Conservation (phyloP, 495 filamentous ascomycete genomes). For the Penicillium odoratum region DNA sequence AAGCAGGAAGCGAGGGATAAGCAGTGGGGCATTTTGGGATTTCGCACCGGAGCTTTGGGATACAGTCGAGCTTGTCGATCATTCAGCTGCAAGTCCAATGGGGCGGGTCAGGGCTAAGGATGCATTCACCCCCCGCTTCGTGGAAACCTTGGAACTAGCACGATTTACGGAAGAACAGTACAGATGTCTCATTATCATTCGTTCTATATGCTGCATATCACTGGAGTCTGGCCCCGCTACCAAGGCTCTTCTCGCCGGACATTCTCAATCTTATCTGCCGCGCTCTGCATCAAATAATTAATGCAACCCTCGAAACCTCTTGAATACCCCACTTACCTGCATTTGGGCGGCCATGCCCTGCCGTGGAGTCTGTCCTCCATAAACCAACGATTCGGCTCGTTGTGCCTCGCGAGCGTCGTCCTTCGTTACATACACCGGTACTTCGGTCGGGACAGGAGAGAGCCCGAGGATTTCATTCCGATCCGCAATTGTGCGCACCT, state of each 20-base stretch:
- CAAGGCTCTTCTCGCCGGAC: constrained; percentile 16
- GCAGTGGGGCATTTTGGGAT: neutral
- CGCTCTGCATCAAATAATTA: constrained; percentile 27
- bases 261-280: constrained; percentile 35
- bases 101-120: constrained; percentile 4
- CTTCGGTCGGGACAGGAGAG: constrained; percentile 21
- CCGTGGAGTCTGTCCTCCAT: constrained; percentile 33
- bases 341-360: constrained; percentile 33
- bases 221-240: neutral
- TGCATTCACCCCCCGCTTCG: neutral
- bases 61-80: constrained; percentile 1
- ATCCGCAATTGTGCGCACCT: constrained; percentile 38
- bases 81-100: neutral
- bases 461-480: constrained; percentile 35
- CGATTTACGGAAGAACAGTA: neutral
- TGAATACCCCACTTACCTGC: constrained; percentile 28
- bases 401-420: constrained; percentile 38
- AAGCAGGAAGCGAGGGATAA: neutral
- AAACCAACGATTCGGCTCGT: constrained; percentile 30
- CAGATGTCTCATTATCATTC: constrained; percentile 2
- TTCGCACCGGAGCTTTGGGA: neutral
- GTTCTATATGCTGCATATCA: neutral
- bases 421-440: constrained; percentile 34
- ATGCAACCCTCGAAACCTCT: constrained; percentile 2
- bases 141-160: no score